Conservation (phyloP, 1,284 basidiomycete species). For the Heterobasidion occidentale region DNA sequence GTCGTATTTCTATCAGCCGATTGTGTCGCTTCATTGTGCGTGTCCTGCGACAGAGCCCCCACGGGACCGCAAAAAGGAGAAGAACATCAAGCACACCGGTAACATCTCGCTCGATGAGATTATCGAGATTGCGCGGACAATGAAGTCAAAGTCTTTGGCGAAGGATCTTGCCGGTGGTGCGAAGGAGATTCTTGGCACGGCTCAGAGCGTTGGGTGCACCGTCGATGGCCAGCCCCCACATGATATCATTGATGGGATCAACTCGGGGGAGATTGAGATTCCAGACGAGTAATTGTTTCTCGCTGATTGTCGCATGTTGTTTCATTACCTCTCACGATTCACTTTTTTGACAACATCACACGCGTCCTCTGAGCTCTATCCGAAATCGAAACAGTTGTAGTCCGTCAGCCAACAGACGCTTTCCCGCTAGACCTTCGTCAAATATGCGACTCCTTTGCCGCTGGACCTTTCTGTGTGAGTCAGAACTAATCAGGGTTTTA, state of each 20-base stretch:
- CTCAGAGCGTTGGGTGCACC: conserved; percentile 94
- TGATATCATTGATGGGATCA: conserved; percentile 94
- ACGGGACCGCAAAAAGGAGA: conserved; percentile 99
- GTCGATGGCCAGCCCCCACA: conserved; percentile 92
- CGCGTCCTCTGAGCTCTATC: background rate
- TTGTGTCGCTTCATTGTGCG: background rate
- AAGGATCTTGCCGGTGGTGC: conserved; percentile 86
- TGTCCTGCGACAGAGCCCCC: conserved; percentile 70
- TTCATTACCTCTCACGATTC: conserved; percentile 7
- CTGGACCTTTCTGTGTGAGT: too few relatives aligned
- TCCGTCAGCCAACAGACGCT: too few relatives aligned
- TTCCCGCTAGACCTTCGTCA: too few relatives aligned
- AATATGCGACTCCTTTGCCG: too few relatives aligned
- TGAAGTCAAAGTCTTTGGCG: conserved; percentile 93
- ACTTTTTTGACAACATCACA: background rate
- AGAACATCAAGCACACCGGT: conserved; percentile 98
- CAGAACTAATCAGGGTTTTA: too few relatives aligned
- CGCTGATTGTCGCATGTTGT: conserved; percentile 11
- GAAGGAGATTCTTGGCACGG: conserved; percentile 93
- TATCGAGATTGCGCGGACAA: conserved; percentile 91
- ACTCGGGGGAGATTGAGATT: conserved; percentile 91
- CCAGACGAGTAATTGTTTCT: conserved; percentile 75
- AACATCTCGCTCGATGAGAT: conserved; percentile 96
- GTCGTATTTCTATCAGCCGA: conserved; percentile 13
- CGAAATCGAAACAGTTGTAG: too few relatives aligned